Conservation (phyloP, 257 asterid species). For the Solanum sejunctum region DNA sequence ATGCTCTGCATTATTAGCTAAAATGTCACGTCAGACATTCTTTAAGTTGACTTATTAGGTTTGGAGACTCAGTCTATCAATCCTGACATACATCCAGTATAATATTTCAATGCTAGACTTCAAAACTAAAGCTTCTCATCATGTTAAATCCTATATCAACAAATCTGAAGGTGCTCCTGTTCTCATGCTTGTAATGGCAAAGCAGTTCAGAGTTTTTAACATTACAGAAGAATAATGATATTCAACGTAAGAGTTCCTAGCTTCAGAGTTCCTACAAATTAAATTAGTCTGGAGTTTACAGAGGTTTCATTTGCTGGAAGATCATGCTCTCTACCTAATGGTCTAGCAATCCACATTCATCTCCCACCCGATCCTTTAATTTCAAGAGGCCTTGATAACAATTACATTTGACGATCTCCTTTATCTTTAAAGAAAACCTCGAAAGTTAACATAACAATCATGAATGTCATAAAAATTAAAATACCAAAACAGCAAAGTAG, state of each 20-base stretch:
- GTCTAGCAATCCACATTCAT: not conserved
- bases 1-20: not conserved
- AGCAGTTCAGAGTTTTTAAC: not conserved
- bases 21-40: not conserved
- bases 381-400: not conserved
- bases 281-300: not conserved
- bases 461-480: not conserved
- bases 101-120: not conserved
- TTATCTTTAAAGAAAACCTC: not conserved
- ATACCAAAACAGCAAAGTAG: not conserved
- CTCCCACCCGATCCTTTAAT: not conserved
- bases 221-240: not conserved
- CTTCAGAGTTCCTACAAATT: not conserved
- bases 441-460: not conserved
- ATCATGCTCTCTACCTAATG: not conserved
- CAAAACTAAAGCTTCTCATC: not conserved
- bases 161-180: not conserved
- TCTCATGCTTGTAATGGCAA: not conserved
- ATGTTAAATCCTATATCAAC: not conserved
- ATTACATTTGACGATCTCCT: not conserved
- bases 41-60: not conserved
- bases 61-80: not conserved
- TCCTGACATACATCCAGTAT: not conserved
- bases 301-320: not conserved
- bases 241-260: not conserved